Percentiles rank a stretch among this genome's conserved stretches.
Conservation (phyloP, 2,329 filamentous ascomycete genomes). For the Aplosporella prunicola region DNA sequence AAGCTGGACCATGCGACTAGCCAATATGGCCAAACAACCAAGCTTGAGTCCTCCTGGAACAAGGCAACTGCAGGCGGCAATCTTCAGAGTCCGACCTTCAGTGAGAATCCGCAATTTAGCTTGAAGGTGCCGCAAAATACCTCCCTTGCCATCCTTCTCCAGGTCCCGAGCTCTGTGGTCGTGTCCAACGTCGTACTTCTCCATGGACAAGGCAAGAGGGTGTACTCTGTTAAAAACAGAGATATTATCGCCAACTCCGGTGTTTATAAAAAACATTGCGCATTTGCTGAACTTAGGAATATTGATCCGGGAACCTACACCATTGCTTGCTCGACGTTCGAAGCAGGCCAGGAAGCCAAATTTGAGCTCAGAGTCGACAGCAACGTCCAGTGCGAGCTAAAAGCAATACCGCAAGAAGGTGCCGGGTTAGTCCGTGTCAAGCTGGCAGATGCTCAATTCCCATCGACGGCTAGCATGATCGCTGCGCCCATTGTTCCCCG, state of each 20-base stretch:
- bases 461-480: constrained; percentile 42
- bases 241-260: constrained; percentile 76
- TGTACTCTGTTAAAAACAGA: constrained; percentile 58
- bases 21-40: constrained; percentile 49
- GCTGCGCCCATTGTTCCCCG: constrained; percentile 41
- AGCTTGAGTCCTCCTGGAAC: constrained; percentile 62
- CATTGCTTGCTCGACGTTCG: constrained; percentile 83
- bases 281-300: constrained; percentile 52
- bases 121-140: constrained; percentile 50
- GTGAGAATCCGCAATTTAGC: constrained; percentile 79
- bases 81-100: constrained; percentile 63
- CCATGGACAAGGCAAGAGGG: constrained; percentile 63
- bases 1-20: constrained; percentile 53
- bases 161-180: constrained; percentile 55
- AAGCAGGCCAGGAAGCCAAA: constrained; percentile 62
- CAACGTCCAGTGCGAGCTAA: constrained; percentile 46
- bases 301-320: constrained; percentile 72
- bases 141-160: constrained; percentile 63
- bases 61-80: constrained; percentile 76
- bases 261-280: constrained; percentile 78
- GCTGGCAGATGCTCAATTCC: constrained; percentile 46
- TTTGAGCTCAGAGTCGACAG: constrained; percentile 71
- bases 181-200: constrained; percentile 79
- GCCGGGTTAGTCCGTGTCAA: constrained; percentile 62
- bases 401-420: constrained; percentile 58